These are phyloP conservation scores for Ophiocytium majus DNA, from an alignment of 352 stramenopile species.

Conservation along the genomic window DNA sequence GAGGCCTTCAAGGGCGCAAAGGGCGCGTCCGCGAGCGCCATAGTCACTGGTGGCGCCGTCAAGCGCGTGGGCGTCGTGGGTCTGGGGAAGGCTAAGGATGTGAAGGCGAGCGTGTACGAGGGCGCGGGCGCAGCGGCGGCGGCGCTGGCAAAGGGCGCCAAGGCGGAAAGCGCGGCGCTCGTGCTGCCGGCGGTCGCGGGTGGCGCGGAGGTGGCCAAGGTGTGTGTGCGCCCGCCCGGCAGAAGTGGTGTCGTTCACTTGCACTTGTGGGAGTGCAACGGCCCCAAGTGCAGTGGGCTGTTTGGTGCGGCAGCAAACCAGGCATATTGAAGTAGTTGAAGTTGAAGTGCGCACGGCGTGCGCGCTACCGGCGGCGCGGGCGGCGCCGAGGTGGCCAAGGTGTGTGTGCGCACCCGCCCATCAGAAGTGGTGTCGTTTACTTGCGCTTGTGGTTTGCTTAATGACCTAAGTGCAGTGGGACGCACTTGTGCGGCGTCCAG, in stretches of 20 bases:
- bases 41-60: slow-evolving; percentile 17
- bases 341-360: not conserved
- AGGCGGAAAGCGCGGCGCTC: slow-evolving; percentile 39
- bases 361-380: not conserved
- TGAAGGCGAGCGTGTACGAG: slow-evolving; percentile 17
- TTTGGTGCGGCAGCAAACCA: not conserved
- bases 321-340: not conserved
- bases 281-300: slow-evolving; percentile 5
- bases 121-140: slow-evolving; percentile 25
- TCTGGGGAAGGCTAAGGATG: slow-evolving; percentile 32
- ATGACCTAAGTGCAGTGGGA: not conserved
- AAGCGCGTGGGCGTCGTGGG: slow-evolving; percentile 34
- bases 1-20: slow-evolving; percentile 38
- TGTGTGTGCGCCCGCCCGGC: too few relatives aligned
- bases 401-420: not conserved
- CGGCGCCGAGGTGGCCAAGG: not conserved
- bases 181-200: slow-evolving; percentile 26
- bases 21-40: slow-evolving; percentile 18
- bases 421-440: slow-evolving; percentile 5
- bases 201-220: slow-evolving; percentile 15
- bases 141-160: slow-evolving; percentile 30
- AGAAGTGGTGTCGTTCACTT: not conserved
- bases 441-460: not conserved
- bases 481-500: not conserved
- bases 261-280: not conserved